Conservation (phyloP, 2,329 filamentous ascomycete species). For the Claviceps citrina region DNA sequence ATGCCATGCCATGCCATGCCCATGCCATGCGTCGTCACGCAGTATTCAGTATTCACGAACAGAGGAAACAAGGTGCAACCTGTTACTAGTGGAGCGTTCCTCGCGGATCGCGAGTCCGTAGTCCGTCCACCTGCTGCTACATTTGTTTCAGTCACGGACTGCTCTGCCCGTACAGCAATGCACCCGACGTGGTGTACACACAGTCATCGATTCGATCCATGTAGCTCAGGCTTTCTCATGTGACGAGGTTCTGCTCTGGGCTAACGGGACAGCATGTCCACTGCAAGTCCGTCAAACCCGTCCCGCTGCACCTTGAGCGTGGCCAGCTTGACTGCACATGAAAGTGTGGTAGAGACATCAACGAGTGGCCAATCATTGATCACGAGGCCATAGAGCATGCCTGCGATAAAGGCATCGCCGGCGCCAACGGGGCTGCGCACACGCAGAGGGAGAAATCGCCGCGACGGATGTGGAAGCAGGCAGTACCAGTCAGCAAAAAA, state of each 20-base stretch:
- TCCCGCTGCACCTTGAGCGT: conserved; percentile 3
- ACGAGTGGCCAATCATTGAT: conserved; percentile 1
- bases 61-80: too few species aligned
- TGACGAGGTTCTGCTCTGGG: too few species aligned
- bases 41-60: not conserved
- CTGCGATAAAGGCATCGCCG: conserved; percentile 62
- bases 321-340: conserved; percentile 1
- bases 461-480: too few species aligned
- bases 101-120: too few species aligned
- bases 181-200: too few species aligned
- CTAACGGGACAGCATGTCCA: too few species aligned
- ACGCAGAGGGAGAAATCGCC: not conserved
- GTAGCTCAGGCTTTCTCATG: too few species aligned
- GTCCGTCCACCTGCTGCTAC: too few species aligned
- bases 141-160: too few species aligned
- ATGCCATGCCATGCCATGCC: not conserved
- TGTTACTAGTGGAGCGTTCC: too few species aligned
- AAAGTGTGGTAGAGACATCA: not conserved
- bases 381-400: conserved; percentile 46
- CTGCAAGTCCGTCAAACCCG: conserved; percentile 1
- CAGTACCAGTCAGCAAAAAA: not conserved
- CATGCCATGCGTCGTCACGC: not conserved
- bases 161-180: too few species aligned
- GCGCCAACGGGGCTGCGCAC: conserved; percentile 49
- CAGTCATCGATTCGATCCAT: too few species aligned